Conservation (phyloP, 2,329 filamentous ascomycete species). For the Neofusicoccum umdonicola region DNA sequence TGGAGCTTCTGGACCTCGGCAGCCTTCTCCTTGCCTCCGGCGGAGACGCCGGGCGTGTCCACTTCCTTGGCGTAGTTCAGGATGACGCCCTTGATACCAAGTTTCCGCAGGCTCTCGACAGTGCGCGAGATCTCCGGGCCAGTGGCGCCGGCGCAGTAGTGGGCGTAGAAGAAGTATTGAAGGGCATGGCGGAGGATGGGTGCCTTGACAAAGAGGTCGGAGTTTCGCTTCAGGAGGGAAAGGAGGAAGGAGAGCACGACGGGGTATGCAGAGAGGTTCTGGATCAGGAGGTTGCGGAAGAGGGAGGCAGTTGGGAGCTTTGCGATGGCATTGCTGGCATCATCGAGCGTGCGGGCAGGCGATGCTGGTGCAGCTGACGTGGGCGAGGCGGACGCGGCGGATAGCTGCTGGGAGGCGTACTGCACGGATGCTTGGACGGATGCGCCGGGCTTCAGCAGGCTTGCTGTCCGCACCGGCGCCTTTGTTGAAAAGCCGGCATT, state of each 20-base stretch:
- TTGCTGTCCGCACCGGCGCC: background rate
- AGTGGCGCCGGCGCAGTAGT: slow-evolving; percentile 85
- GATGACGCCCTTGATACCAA: slow-evolving; percentile 79
- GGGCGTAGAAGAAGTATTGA: slow-evolving; percentile 80
- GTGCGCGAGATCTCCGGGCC: slow-evolving; percentile 60
- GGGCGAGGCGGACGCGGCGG: background rate
- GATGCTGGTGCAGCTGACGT: background rate
- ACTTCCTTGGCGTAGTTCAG: slow-evolving; percentile 78
- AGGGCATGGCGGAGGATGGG: slow-evolving; percentile 68
- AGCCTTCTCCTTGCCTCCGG: background rate
- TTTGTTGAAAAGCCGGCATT: slow-evolving; percentile 6
- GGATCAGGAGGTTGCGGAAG: slow-evolving; percentile 17
- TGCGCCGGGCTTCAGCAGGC: slow-evolving; percentile 5
- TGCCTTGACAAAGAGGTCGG: slow-evolving; percentile 10
- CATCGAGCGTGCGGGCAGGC: background rate
- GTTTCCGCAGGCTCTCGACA: slow-evolving; percentile 65
- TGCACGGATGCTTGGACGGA: slow-evolving; percentile 6
- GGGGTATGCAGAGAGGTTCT: slow-evolving; percentile 13
- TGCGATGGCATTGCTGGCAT: background rate
- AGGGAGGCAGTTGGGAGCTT: slow-evolving; percentile 15
- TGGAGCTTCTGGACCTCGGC: slow-evolving; percentile 8
- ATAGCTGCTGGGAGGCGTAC: background rate
- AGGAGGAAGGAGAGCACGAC: slow-evolving; percentile 16
- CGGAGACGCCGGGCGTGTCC: slow-evolving; percentile 23
- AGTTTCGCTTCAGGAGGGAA: slow-evolving; percentile 11